Base-by-base conservation (phyloP, 257 asterid species). In the Forsythia suspensa region DNA sequence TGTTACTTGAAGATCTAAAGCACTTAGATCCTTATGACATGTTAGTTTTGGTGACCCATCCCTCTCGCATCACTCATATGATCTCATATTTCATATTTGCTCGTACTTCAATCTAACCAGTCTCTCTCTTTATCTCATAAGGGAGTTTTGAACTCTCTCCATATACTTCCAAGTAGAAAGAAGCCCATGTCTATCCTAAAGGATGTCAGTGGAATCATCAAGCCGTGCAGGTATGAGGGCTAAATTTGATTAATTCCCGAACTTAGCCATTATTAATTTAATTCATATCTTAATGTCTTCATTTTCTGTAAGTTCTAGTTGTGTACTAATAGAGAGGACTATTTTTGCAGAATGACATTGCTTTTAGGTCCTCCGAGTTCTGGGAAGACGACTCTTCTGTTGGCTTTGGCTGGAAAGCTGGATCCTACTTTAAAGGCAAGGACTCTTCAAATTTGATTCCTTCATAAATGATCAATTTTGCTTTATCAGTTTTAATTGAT, bases 301-400 rank as follows among this genome's bases (percentile, higher is more conserved):
- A 63, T 21, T 63, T 63, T 61, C 37, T 61, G 6, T 61, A 61
- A 61, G 69, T 61, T 61, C 37, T 6, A 8, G 69, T 63, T 29
- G 13, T 63, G 39, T 21, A 24, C 39, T 21, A 63, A 63, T 11
- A 21, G 70, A 63, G 38, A 24, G 69, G 3, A 20, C 5, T 3
- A 7, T 70, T 18, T 70, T 57, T 43, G 74, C 80, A 86, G 90
- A 76, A 76, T 91, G 92, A 90, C 94, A n/a, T 72, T 91, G 74
- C 90, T 91, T 40, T 81, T 91, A 81, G 97, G 97, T 9, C 97
- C 97, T 79, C 97, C 97, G 2, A 80, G 90, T 78, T 90, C 95
- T 7, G 97, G 97, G 5, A 91, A 91, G 82, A 91, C 95, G n/a
- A 87, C 95, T 1, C 86, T 88, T 72, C 76, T 91, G 84, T 51